phyloP scores from a whole-genome alignment of 2,329 filamentous ascomycete genomes.

The Aureobasidium namibiae region DNA sequence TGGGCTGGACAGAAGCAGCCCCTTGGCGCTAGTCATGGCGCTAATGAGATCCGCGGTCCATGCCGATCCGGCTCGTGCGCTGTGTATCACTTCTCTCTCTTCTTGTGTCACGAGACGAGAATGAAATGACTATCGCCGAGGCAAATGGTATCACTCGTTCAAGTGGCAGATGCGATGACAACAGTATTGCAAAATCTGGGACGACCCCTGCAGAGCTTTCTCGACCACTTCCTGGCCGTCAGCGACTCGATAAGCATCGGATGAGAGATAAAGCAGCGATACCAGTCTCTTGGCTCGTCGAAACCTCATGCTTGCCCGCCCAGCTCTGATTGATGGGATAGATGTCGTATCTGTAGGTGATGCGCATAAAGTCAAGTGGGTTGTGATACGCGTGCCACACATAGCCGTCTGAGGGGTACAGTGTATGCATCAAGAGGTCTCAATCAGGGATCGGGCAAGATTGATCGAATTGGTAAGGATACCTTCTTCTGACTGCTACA shows the following conservation, averaged over 20 bases:
- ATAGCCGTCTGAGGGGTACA: background rate
- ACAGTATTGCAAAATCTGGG: background rate
- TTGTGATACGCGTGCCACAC: background rate
- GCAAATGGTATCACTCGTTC: background rate
- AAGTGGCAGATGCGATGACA: background rate
- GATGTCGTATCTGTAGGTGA: background rate
- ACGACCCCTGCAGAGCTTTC: background rate
- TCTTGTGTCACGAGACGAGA: slow-evolving; percentile 4
- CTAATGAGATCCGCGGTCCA: background rate
- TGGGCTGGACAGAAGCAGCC: slow-evolving; percentile 3
- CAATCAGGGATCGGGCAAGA: background rate
- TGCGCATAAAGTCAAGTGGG: background rate
- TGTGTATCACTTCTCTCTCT: background rate
- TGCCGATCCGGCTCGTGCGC: background rate
- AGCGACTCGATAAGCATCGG: background rate
- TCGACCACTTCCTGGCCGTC: background rate
- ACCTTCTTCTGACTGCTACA: background rate
- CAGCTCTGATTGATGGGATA: slow-evolving; percentile 5
- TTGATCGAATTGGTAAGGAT: background rate
- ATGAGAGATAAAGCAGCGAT: background rate
- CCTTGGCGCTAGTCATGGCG: background rate
- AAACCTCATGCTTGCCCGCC: background rate
- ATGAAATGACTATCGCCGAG: background rate
- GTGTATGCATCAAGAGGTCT: background rate
- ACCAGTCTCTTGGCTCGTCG: slow-evolving; percentile 3